Percentiles rank a stretch among this genome's conserved stretches.
phyloP scores from a whole-genome alignment of 1,139 yeast species.

The Kurtzmaniella quercitrusa region DNA sequence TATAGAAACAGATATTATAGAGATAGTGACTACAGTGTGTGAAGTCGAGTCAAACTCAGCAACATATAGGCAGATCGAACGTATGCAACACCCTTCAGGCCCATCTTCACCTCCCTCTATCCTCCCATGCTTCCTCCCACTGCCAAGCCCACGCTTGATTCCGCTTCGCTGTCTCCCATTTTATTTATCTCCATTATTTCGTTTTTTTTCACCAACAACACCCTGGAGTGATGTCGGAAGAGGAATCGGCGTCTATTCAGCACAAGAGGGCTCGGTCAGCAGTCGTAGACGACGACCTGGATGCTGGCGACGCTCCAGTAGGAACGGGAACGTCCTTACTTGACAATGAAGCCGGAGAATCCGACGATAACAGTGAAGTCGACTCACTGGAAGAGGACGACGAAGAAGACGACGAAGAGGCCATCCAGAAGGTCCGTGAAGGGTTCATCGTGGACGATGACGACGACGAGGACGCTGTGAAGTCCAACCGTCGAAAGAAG shows the following conservation, averaged over 20 bases:
- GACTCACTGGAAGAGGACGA: conserved; percentile 77
- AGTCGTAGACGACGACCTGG: conserved; percentile 57
- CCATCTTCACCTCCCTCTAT: too few species aligned
- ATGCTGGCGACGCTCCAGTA: conserved; percentile 45
- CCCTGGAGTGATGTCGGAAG: conserved; percentile 20
- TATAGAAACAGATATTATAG: too few species aligned
- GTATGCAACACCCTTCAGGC: too few species aligned
- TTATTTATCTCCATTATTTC: neutral
- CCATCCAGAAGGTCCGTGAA: conserved; percentile 69
- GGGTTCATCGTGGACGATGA: conserved; percentile 95
- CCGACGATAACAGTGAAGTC: conserved; percentile 41
- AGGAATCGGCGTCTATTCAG: conserved; percentile 47
- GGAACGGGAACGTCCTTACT: conserved; percentile 2
- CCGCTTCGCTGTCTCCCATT: neutral
- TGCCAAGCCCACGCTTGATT: too few species aligned
- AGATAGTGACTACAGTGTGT: too few species aligned
- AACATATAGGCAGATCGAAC: too few species aligned
- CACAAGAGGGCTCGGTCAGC: conserved; percentile 65
- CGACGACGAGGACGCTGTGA: conserved; percentile 52
- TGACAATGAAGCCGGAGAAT: conserved; percentile 34
- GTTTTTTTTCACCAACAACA: conserved; percentile 1
- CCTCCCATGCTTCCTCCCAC: too few species aligned
- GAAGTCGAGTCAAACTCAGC: too few species aligned
- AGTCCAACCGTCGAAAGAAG: conserved; percentile 28
- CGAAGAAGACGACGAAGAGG: conserved; percentile 74